Percentiles rank a stretch among this genome's conserved stretches.
These are phyloP conservation scores for Leucosporidium yakuticum DNA, from an alignment of 768 basidiomycete species.

Conservation along the genomic window DNA sequence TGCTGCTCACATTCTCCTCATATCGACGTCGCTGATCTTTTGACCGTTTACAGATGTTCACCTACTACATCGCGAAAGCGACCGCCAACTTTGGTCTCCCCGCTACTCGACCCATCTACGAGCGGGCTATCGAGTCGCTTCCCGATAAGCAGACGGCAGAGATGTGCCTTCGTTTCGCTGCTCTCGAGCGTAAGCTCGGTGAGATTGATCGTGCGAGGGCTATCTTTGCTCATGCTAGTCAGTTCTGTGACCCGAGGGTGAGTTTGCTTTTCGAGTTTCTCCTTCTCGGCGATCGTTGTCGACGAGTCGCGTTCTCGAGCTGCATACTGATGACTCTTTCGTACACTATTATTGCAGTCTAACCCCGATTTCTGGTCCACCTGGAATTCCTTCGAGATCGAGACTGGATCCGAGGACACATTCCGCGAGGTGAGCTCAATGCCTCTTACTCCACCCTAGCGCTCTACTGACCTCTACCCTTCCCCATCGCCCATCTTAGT, in stretches of 20 bases:
- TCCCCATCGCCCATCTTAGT: slow-evolving; percentile 53
- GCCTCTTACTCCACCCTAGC: slow-evolving; percentile 30
- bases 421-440: slow-evolving; percentile 56
- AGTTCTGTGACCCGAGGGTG: slow-evolving; percentile 94
- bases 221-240: slow-evolving; percentile 93
- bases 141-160: slow-evolving; percentile 92
- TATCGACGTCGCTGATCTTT: not conserved
- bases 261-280: not conserved
- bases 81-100: slow-evolving; percentile 92
- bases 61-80: slow-evolving; percentile 95
- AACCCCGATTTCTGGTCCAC: slow-evolving; percentile 90
- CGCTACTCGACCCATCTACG: slow-evolving; percentile 92
- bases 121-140: slow-evolving; percentile 83
- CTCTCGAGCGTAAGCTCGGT: slow-evolving; percentile 91
- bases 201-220: slow-evolving; percentile 97
- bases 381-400: slow-evolving; percentile 97
- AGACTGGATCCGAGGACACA: slow-evolving; percentile 97
- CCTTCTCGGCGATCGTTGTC: not conserved
- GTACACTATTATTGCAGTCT: too few relatives aligned
- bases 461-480: not conserved
- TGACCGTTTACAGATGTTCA: slow-evolving; percentile 67
- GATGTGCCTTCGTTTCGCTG: slow-evolving; percentile 95
- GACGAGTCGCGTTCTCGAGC: not conserved
- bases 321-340: not conserved
- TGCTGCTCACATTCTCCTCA: not conserved